Base-by-base conservation (phyloP, 2,329 filamentous ascomycete genomes). In the Colletotrichum cereale region DNA sequence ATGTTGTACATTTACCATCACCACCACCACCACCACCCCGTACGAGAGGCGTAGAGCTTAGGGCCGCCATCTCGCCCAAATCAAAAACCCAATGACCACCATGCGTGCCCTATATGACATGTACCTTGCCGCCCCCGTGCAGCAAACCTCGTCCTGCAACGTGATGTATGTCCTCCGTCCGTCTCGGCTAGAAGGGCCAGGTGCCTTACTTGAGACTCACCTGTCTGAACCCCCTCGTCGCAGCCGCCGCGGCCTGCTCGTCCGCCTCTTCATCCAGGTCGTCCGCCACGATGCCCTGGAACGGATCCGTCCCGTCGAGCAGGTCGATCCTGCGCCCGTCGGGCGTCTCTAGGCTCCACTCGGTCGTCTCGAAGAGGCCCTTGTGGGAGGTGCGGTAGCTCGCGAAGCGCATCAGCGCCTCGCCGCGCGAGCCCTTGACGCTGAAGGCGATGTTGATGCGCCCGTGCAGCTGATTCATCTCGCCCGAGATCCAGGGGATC, bases 391-490 rank as follows among this genome's bases (percentile, higher is more conserved):
- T 90, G 78, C 96, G 88, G 79, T 88, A 86, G 84, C 93, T 96
- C 75, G 87, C 89, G 82, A 99, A 97, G 78, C 89, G 88, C 89
- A 98, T 96, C 79, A 90, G 86, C 10, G 91, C 96, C 75, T 86
- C 84, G 69, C 83, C 85, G 79, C 87, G 90, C 38, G 90, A 93
- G 50, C 96, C 96, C 83, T 93, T 94, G 36, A 99, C 96, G 83
- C 89, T 87, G 81, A 97, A 98, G 67, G 84, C 85, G 71, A 99
- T 93, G 85, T 98, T 88, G 80, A 99, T 97, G 77, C 90, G 87
- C 31, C 96, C 96, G 82, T 96, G 94, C 80, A 98, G 83, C 86
- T 97, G 96, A 84, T 98, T 97, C 88, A 99, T 93, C 84, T 94
- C 91, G 73, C 93, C 93, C 77, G 88, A 86, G 78, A 96, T 95